Conservation (phyloP, 495 filamentous ascomycete species). For the Evansstolkia leycettana region DNA sequence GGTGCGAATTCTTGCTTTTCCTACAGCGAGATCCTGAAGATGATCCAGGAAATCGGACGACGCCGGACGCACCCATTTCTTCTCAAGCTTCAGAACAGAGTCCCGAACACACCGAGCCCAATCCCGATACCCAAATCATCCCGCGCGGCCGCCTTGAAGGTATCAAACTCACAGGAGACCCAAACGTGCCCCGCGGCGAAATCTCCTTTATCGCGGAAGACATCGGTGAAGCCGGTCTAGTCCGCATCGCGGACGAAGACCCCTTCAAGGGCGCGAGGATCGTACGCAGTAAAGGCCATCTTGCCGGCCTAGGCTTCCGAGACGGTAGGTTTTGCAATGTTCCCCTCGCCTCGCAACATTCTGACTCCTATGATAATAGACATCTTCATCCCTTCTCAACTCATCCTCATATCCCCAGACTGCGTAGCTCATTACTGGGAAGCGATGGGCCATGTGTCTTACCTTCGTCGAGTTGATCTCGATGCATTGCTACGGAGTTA, state of each 20-base stretch:
- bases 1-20: conserved; percentile 78
- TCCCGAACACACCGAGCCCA: background rate
- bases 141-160: conserved; percentile 54
- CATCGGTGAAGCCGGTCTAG: conserved; percentile 48
- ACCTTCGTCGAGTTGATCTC: conserved; percentile 67
- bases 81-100: conserved; percentile 3
- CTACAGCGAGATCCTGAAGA: conserved; percentile 52
- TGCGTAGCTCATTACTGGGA: conserved; percentile 77
- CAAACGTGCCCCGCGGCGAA: conserved; percentile 77
- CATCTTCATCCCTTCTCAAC: conserved; percentile 55
- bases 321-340: conserved; percentile 41
- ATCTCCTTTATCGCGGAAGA: conserved; percentile 69
- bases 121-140: background rate
- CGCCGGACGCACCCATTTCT: background rate
- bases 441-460: conserved; percentile 66
- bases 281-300: conserved; percentile 65
- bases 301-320: conserved; percentile 57
- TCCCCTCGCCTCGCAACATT: background rate
- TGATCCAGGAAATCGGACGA: background rate
- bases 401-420: conserved; percentile 69
- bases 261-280: conserved; percentile 63
- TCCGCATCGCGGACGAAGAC: conserved; percentile 49
- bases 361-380: conserved; percentile 30
- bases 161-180: conserved; percentile 84
- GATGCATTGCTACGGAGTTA: conserved; percentile 58